These are phyloP conservation scores for Gillenia trifoliata DNA, from an alignment of 306 rosid genomes.

Conservation along the genomic window DNA sequence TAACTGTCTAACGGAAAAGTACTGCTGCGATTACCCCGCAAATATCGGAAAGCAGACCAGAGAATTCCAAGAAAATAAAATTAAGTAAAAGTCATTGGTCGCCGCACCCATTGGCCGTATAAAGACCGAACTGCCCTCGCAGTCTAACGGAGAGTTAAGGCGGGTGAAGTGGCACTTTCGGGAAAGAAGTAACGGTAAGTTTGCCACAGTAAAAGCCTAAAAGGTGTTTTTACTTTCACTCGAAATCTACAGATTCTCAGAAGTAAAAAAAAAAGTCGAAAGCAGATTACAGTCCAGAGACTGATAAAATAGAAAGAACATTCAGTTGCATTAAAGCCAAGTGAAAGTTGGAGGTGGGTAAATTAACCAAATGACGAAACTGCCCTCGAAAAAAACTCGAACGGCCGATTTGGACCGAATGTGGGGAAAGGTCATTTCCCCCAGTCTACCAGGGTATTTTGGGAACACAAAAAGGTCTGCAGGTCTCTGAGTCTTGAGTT, in stretches of 20 bases:
- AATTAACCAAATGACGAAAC: conserved; percentile 1
- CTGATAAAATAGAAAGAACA: conserved; percentile 11
- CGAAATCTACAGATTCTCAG: not conserved
- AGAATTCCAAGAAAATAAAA: not conserved
- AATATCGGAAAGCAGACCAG: conserved; percentile 24
- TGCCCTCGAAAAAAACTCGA: not conserved
- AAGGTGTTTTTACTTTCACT: conserved; percentile 1
- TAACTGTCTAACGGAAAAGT: conserved; percentile 20
- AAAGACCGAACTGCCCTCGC: conserved; percentile 13
- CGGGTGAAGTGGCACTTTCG: not conserved
- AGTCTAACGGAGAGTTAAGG: not conserved
- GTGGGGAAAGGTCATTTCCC: not conserved
- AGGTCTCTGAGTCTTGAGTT: conserved; percentile 13
- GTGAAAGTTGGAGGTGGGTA: not conserved
- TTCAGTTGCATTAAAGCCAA: conserved; percentile 24
- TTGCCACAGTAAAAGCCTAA: not conserved
- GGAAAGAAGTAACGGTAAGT: not conserved
- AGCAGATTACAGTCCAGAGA: not conserved
- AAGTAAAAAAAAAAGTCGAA: not conserved
- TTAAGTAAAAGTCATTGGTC: conserved; percentile 11
- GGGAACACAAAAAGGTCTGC: not conserved
- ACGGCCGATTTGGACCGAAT: not conserved
- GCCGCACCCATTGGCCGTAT: not conserved
- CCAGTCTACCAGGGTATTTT: not conserved
- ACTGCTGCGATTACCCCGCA: conserved; percentile 25